A percentile compares a stretch with the other conserved stretches of the same genome.
Conservation (phyloP, 768 basidiomycete species). For the Boletus tylopilopsis region DNA sequence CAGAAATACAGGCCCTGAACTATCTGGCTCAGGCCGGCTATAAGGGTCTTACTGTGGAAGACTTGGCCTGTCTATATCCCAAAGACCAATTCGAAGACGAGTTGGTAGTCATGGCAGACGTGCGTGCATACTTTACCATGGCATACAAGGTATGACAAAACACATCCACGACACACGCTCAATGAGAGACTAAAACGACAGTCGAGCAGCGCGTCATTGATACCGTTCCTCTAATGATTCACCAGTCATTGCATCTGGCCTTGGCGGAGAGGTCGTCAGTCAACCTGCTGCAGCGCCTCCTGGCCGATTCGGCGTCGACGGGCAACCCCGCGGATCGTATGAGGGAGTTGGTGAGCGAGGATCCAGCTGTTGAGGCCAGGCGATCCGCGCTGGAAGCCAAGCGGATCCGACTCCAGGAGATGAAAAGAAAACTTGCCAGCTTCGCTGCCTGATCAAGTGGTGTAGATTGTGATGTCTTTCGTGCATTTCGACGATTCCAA, state of each 20-base stretch:
- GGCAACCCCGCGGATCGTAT: slow-evolving; percentile 30
- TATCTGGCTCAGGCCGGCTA: slow-evolving; percentile 33
- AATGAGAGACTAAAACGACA: background rate
- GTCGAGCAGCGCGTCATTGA: slow-evolving; percentile 50
- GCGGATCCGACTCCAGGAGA: slow-evolving; percentile 37
- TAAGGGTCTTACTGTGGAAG: slow-evolving; percentile 10
- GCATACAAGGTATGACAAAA: slow-evolving; percentile 49
- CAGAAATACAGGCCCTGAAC: slow-evolving; percentile 17
- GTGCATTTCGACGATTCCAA: background rate
- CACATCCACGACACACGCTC: background rate
- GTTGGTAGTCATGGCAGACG: slow-evolving; percentile 49
- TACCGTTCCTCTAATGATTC: slow-evolving; percentile 47
- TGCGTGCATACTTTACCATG: slow-evolving; percentile 54
- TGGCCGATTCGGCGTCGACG: slow-evolving; percentile 15
- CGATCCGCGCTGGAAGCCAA: slow-evolving; percentile 34
- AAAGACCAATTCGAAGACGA: slow-evolving; percentile 38
- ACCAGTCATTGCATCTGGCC: slow-evolving; percentile 40
- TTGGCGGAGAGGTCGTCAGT: slow-evolving; percentile 35
- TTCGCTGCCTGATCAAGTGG: slow-evolving; percentile 21
- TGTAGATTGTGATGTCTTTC: background rate
- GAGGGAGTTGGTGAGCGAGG: slow-evolving; percentile 44
- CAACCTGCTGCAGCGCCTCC: slow-evolving; percentile 34
- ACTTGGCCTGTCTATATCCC: slow-evolving; percentile 28
- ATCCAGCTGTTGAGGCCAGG: slow-evolving; percentile 33
- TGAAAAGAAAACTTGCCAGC: slow-evolving; percentile 34